These are phyloP conservation scores for Cryphonectria carpinicola DNA, from an alignment of 2,329 filamentous ascomycete species.

Conservation along the genomic window DNA sequence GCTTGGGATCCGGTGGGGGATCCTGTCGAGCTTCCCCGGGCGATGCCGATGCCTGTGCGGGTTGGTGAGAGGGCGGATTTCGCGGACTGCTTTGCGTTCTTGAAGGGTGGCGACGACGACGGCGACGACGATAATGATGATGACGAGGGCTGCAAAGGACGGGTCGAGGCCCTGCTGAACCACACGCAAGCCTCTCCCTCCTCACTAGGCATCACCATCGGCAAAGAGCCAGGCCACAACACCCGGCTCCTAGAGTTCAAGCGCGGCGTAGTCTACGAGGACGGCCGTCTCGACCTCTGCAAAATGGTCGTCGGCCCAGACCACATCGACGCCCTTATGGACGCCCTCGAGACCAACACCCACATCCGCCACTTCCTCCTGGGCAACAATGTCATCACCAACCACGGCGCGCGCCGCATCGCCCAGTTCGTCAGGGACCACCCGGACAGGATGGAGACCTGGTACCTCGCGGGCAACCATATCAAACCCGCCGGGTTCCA, in stretches of 20 bases:
- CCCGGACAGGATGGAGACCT: constrained; percentile 55
- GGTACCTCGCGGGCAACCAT: constrained; percentile 60
- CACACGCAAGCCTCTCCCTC: background rate
- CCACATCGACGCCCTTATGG: constrained; percentile 54
- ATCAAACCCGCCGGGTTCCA: constrained; percentile 49
- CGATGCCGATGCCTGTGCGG: constrained; percentile 7
- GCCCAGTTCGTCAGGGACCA: constrained; percentile 49
- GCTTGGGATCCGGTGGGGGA: constrained; percentile 1
- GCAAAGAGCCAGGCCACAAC: constrained; percentile 43
- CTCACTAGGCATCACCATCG: background rate
- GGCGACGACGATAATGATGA: background rate
- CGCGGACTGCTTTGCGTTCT: constrained; percentile 12
- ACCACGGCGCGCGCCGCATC: constrained; percentile 50
- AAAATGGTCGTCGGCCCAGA: constrained; percentile 58
- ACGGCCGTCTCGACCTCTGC: constrained; percentile 58
- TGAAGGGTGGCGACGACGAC: background rate
- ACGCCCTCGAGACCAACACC: constrained; percentile 49
- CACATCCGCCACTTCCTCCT: constrained; percentile 57
- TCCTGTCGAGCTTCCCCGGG: constrained; percentile 1
- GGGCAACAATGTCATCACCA: constrained; percentile 59
- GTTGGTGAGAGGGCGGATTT: constrained; percentile 3
- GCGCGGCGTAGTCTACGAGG: constrained; percentile 51
- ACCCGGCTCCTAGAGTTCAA: constrained; percentile 42
- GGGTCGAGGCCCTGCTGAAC: constrained; percentile 5
- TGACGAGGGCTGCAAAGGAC: background rate